Evolutionary conservation across 768 basidiomycete species (phyloP), one percentile per base, ranked within the genome.

Genomic region (Tricholoma furcatifolium): DNA sequence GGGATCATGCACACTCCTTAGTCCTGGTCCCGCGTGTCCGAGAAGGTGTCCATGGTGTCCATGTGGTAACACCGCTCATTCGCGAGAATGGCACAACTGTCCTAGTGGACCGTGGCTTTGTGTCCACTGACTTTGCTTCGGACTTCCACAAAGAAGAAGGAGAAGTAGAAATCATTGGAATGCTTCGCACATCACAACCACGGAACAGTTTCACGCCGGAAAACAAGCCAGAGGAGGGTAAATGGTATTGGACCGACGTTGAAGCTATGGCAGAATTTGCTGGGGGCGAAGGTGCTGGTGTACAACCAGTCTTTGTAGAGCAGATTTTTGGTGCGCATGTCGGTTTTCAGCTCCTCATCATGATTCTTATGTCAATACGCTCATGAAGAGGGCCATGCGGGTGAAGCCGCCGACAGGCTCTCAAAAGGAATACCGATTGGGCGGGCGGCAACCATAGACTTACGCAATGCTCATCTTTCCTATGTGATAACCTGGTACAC

Each of bases 171-270:
- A 68, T 98, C 2, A 69, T 90, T 27, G 95, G 93, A 47, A 93
- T 98, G 90, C 76, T 98, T 50, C 80, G 93, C 50, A 87, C 83
- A 2, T 84, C 87, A 24, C 85, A 87, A 62, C 70, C 73, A 38
- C 82, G 87, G 47, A 91, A 92, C 62, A 65, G 64, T 6, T 99
- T 96, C 67, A 95, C 93, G 2, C 95, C 95, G 15, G 86, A 92
- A 47, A 99, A 99, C 66, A 77, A 82, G 39, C 87, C 90, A 0
- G 78, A 79, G 42, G 77, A 82, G 47, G 87, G 88, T 10, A 81
- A 85, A 66, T 99, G 96, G 95, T 93, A 91, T 62, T 99, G 93
- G 90, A 82, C 82, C 17, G 93, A 98, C 65, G 78, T 93, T 6
- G 78, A 81, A 15, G 79, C 83, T 21, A 93, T 99, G 85, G 84